These are phyloP conservation scores for Parastagonospora avenae DNA, from an alignment of 2,329 filamentous ascomycete species.

Conservation along the genomic window DNA sequence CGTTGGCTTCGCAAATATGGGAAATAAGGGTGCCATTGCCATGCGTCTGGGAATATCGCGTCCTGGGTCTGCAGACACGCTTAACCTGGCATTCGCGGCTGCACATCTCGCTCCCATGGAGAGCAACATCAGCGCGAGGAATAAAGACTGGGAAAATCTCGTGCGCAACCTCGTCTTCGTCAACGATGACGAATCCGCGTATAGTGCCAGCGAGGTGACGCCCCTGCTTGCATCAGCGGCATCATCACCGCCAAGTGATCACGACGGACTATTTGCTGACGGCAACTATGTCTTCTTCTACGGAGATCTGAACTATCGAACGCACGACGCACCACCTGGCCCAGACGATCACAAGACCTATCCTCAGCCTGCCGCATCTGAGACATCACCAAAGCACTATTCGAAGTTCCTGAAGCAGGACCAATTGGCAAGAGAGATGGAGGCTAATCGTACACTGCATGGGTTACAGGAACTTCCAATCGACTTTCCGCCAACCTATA, in stretches of 20 bases:
- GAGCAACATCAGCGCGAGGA: constrained; percentile 73
- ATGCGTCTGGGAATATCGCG: constrained; percentile 68
- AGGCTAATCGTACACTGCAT: constrained; percentile 73
- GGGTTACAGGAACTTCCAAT: constrained; percentile 76
- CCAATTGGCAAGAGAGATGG: constrained; percentile 76
- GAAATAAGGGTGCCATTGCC: constrained; percentile 92
- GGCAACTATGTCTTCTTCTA: constrained; percentile 81
- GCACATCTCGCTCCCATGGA: constrained; percentile 92
- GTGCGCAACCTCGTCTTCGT: constrained; percentile 80
- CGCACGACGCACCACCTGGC: constrained; percentile 68
- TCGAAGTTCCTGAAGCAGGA: constrained; percentile 72
- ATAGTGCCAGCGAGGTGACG: constrained; percentile 39
- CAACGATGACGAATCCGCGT: constrained; percentile 35
- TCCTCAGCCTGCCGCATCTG: constrained; percentile 62
- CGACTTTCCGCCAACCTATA: constrained; percentile 90
- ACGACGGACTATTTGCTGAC: constrained; percentile 74
- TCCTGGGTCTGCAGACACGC: constrained; percentile 48
- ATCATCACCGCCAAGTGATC: constrained; percentile 39
- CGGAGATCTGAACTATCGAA: constrained; percentile 95
- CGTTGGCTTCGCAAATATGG: constrained; percentile 85
- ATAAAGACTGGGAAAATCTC: constrained; percentile 87
- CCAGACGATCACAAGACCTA: constrained; percentile 63
- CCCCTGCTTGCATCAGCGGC: constrained; percentile 34
- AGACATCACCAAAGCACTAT: constrained; percentile 63
- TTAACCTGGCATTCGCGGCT: constrained; percentile 81